These are phyloP conservation scores for Clavispora fructus DNA, from an alignment of 805 yeast genomes.

Conservation along the genomic window DNA sequence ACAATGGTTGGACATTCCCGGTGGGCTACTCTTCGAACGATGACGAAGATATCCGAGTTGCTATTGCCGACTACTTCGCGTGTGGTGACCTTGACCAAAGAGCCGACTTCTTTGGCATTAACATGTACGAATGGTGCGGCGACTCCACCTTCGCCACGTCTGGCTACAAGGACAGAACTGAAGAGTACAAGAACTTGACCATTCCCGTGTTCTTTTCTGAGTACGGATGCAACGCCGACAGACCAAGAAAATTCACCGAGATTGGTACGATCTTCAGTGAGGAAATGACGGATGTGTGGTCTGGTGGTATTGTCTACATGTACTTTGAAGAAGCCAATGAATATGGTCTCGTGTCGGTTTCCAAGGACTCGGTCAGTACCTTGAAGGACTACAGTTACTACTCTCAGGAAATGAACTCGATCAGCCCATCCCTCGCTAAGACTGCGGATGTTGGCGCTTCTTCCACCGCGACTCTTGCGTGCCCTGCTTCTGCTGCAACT, in stretches of 20 bases:
- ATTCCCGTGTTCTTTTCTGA: slow-evolving; percentile 83
- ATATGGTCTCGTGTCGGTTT: slow-evolving; percentile 70
- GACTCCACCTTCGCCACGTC: slow-evolving; percentile 49
- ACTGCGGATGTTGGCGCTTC: slow-evolving; percentile 16
- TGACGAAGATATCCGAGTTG: slow-evolving; percentile 72
- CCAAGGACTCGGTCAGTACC: slow-evolving; percentile 48
- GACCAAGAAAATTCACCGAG: slow-evolving; percentile 76
- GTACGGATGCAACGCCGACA: slow-evolving; percentile 74
- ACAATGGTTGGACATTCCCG: slow-evolving; percentile 58
- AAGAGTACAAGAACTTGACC: slow-evolving; percentile 66
- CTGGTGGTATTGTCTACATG: slow-evolving; percentile 93
- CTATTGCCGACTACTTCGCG: slow-evolving; percentile 76
- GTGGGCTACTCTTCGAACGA: slow-evolving; percentile 94
- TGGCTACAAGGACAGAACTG: slow-evolving; percentile 68
- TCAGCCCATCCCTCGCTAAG: slow-evolving; percentile 43
- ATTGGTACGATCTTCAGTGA: slow-evolving; percentile 59
- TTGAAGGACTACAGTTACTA: slow-evolving; percentile 49
- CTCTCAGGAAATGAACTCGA: slow-evolving; percentile 18
- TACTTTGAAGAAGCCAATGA: slow-evolving; percentile 79
- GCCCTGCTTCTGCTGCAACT: slow-evolving; percentile 51
- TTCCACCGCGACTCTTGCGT: slow-evolving; percentile 38
- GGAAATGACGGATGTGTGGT: slow-evolving; percentile 85
- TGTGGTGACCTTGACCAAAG: slow-evolving; percentile 68
- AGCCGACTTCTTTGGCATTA: slow-evolving; percentile 77
- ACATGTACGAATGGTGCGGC: slow-evolving; percentile 91